phyloP scores from a whole-genome alignment of 345 rosid genomes.

The Mercurialis annua region DNA sequence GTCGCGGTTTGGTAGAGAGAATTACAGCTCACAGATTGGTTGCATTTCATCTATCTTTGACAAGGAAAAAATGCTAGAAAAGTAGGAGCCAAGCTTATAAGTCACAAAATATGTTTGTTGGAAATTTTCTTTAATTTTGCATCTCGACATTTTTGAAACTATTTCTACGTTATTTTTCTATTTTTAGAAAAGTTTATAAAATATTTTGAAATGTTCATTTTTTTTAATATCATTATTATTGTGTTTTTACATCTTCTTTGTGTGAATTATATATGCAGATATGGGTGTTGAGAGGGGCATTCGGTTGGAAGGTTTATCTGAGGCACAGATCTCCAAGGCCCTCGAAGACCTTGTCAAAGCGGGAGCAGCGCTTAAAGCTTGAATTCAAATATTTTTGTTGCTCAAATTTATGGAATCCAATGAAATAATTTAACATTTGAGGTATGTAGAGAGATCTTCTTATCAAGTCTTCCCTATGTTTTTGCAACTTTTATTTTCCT shows the following conservation, averaged over 20 bases:
- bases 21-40: no score
- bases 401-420: conserved; percentile 8
- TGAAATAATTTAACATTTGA: conserved; percentile 26
- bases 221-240: background rate
- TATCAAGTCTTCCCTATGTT: background rate
- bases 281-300: conserved; percentile 68
- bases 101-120: no score
- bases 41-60: no score
- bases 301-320: conserved; percentile 54
- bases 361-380: conserved; percentile 46
- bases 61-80: no score
- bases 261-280: conserved; percentile 33
- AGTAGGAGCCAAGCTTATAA: no score
- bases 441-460: background rate
- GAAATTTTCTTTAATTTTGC: no score
- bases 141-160: no score
- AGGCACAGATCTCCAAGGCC: conserved; percentile 55
- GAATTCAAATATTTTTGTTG: conserved; percentile 30
- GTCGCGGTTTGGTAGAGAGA: no score
- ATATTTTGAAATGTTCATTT: no score
- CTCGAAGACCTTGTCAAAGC: conserved; percentile 59
- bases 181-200: no score
- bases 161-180: no score
- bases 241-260: background rate
- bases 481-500: background rate